Evolutionary conservation across 805 yeast genomes (phyloP).

Genomic region (Kluyveromyces lactis): DNA sequence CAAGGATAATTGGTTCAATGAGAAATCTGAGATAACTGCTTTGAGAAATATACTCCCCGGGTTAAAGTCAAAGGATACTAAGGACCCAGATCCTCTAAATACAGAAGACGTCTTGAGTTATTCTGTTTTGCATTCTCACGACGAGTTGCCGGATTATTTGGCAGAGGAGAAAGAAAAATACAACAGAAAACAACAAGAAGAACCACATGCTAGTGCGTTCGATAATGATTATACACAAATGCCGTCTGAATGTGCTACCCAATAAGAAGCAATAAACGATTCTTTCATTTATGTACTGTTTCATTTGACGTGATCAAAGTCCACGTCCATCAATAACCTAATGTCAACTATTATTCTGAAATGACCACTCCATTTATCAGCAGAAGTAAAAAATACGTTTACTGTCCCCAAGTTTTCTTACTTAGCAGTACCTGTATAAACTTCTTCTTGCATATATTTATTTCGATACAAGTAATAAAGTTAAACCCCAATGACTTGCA

Average conservation of each 20-base stretch:
- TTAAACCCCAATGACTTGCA: too few species aligned
- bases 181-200: slow-evolving; percentile 5
- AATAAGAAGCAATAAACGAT: too few species aligned
- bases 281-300: too few species aligned
- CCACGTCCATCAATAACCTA: too few species aligned
- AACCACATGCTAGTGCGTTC: slow-evolving; percentile 1
- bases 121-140: slow-evolving; percentile 15
- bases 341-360: too few species aligned
- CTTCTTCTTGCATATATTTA: too few species aligned
- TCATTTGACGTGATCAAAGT: too few species aligned
- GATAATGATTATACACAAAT: slow-evolving; percentile 11
- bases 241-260: slow-evolving; percentile 36
- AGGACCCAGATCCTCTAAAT: slow-evolving; percentile 18
- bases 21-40: slow-evolving; percentile 51
- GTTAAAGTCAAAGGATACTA: slow-evolving; percentile 5
- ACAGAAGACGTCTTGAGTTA: slow-evolving; percentile 24
- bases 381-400: too few species aligned
- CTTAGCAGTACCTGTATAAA: too few species aligned
- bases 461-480: too few species aligned
- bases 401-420: too few species aligned
- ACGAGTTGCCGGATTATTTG: slow-evolving; percentile 21
- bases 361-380: too few species aligned
- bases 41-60: slow-evolving; percentile 50
- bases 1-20: slow-evolving; percentile 74
- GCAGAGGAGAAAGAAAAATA: slow-evolving; percentile 13